Base-by-base conservation (phyloP, 257 asterid species). In the Plectranthus barbatus region DNA sequence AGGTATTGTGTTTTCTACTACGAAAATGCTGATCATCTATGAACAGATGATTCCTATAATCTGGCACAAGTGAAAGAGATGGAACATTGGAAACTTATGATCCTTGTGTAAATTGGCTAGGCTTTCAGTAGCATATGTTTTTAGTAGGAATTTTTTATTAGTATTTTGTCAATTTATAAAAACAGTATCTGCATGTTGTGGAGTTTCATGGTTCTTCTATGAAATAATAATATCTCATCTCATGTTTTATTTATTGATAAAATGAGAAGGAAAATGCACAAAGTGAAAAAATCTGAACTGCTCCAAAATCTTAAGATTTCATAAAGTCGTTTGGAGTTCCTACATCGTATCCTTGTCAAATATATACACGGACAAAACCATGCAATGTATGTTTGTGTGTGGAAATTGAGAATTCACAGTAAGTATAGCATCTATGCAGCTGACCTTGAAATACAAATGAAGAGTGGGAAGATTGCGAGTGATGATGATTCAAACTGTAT, bases 401-500 rank as follows among this genome's bases (percentile, higher is more conserved):
- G 66, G 19, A 45, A 42, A 54, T 26, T 11, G 49, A 29, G 57
- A 42, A 66, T 69, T 50, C 63, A 52, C 64, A 74, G 33, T 14
- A 53, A 4, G 33, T n/a, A n/a, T n/a, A n/a, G n/a, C n/a, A 26
- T 26, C 2, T 26, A 26, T 26, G 31, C 31, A 26, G 31, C 31
- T 26, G 5, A 26, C 31, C n/a, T 26, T 26, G 5, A 15, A 57
- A 48, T 66, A 51, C 44, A 39, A 10, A 11, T 50, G 4, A 7
- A 65, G 40, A 26, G 31, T 26, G 31, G 5, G 5, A 26, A 26
- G 2, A 26, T 26, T n/a, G n/a, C n/a, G 5, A 26, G 31, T 26
- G n/a, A n/a, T n/a, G n/a, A n/a, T n/a, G 39, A 37, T 48, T 77
- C 69, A 77, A 62, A 77, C 46, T 3, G 63, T 66, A 56, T 72